Evolutionary conservation across 768 basidiomycete genomes (phyloP), one percentile per base, ranked within the genome.

Genomic region (Cyclocybe cylindracea): DNA sequence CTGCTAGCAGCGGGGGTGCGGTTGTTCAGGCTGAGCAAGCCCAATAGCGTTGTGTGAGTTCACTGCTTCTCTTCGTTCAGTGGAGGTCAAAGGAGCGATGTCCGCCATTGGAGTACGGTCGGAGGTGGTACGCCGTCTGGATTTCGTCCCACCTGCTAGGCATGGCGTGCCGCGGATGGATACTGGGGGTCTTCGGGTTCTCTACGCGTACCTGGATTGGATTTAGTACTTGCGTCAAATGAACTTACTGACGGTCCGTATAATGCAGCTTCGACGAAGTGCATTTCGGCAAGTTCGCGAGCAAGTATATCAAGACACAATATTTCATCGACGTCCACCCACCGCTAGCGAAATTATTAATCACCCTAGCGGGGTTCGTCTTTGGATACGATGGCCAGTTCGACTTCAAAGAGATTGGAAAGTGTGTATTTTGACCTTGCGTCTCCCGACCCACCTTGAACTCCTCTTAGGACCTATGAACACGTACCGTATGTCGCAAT

Each of bases 321-420:
- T 94, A 92, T 69, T 94, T 89, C 62, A 87, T 90, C 63, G 97
- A 99, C 67, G 96, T 99, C 2, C 97, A 99, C 64, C 97, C 97
- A 1, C 97, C 97, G 3, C 77, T 99, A 13, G 97, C 97, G 6
- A 99, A 98, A 63, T 78, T 99, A 24, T 76, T 99, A 46, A 94
- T 99, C 60, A 98, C 96, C 0, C 78, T 98, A 34, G 90, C 91
- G 7, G 95, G 83, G 1, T 95, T 87, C 61, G 47, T 97, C 10
- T 89, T 82, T 39, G 92, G 97, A 14, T 99, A 89, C 60, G 80
- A 96, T 58, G 97, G 97, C 0, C 76, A 89, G 24, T 98, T 98
- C 67, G 96, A 98, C 67, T 99, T 98, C 68, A 92, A 96, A 66
- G 95, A 98, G 46, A 98, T 98, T 57, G 94, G 85, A 77, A 95